Base-by-base conservation (phyloP, 441 rosid species). In the Pelargonium myrrhifolium region DNA sequence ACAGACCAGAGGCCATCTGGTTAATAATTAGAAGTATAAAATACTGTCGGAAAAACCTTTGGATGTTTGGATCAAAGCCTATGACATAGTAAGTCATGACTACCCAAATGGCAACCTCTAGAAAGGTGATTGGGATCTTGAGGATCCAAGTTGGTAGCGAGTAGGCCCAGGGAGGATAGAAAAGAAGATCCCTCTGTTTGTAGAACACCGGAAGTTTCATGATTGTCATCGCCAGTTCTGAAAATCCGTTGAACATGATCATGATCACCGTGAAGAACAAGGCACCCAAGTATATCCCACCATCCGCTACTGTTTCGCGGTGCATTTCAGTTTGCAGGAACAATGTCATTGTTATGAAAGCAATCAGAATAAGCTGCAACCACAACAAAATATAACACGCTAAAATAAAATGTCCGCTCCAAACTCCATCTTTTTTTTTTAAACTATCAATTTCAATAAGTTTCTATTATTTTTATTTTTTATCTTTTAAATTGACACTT, bases 201-300 rank as follows among this genome's bases (percentile, higher is more conserved):
- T 83, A 92, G 67, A 92, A 89, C 63, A 92, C 89, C 22, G 96
- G 95, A 75, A 92, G 98, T 69, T 88, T 88, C 64, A 72, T 78
- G 56, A 92, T 82, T 37, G 96, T 82, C 91, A 92, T 78, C 42
- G 90, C 77, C 11, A 92, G 78, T 75, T 92, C 96, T 5, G 89
- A 64, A 84, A 84, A 74, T 3, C 94, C 94, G 65, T 89, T 86
- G 65, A 87, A 89, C 94, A 87, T 86, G 59, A 84, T 63, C 72
- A 80, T 75, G 70, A 79, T 58, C 26, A 84, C 8, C 14, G 73
- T 17, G 66, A 84, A 82, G 85, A 83, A 92, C 74, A 87, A 69
- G 56, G 94, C 90, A 9, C 98, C 96, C 9, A 71, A 11, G 70
- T 78, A 92, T 17, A 89, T 74, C 49, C 72, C 82, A 18, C 93